Evolutionary conservation across 345 rosid species (phyloP).

Genomic region (Aethionema arabicum): DNA sequence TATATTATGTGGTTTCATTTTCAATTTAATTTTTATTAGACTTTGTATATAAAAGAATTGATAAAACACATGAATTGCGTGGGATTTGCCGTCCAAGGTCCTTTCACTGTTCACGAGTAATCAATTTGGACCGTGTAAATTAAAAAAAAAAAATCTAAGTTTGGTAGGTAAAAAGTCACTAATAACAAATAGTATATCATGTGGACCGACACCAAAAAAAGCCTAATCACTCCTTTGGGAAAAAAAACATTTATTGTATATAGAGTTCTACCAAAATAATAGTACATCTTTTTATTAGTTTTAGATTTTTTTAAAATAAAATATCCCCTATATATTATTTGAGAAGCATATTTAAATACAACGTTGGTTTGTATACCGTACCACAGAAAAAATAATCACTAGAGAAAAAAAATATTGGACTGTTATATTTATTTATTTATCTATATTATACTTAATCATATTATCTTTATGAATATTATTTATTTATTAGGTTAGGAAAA

Average conservation of each 20-base stretch:
- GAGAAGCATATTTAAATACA: no score
- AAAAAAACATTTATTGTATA: not conserved
- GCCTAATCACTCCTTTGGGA: not conserved
- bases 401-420: no score
- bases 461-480: no score
- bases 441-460: no score
- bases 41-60: constrained; percentile 5
- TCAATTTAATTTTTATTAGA: not conserved
- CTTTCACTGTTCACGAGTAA: constrained; percentile 18
- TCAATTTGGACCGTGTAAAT: constrained; percentile 30
- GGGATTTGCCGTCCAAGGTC: constrained; percentile 32
- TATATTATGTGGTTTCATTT: constrained; percentile 1
- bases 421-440: no score
- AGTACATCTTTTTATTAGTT: not conserved
- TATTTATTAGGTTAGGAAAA: no score
- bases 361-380: no score
- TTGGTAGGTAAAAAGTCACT: constrained; percentile 29
- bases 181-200: constrained; percentile 6
- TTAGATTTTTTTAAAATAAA: no score
- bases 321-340: no score
- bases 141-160: not conserved
- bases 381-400: no score
- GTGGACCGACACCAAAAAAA: constrained; percentile 13
- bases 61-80: constrained; percentile 23
- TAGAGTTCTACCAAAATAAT: constrained; percentile 3